Evolutionary conservation across 2,329 filamentous ascomycete genomes (phyloP), one percentile per base, ranked within the genome.

Genomic region (Colletotrichum trifolii): DNA sequence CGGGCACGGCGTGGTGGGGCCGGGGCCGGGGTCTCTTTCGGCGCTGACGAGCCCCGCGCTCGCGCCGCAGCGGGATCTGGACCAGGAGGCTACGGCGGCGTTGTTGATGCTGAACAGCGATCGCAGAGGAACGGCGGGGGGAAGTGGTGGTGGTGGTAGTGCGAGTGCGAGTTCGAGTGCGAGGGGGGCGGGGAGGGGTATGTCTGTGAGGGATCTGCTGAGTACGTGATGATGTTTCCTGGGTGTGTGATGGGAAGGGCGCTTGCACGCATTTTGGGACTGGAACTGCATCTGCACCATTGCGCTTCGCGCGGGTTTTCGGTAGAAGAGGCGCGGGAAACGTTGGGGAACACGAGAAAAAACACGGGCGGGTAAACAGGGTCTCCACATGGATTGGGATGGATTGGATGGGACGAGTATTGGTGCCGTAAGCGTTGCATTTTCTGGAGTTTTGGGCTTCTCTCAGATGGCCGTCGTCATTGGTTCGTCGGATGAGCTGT

Each of bases 21-120:
- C 83, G 33, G 64, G 73, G 42, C 81, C 83, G 13, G 76, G 76
- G 3, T 78, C 79, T 54, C 83, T 78, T 2, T 90, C 84, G 53
- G 79, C 85, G 1, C 73, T 88, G 64, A 88, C 89, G 6, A 89
- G 87, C 67, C 87, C 87, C 1, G 83, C 83, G 8, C 74, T 89
- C 48, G 73, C 78, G 17, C 86, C 87, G 0, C 84, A 87, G 71
- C 45, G 61, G 17, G 86, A 89, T 54, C 72, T 87, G 5, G 88
- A 91, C 67, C 90, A 94, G 66, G 93, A 96, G 75, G 94, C 93
- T 1, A 96, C 93, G 8, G 90, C 93, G 11, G 94, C 94, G 3
- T 76, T 97, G 70, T 78, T 97, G 75, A 97, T 97, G 94, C 81
- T 97, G 64, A 96, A 94, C 69, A 88, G 84, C 58, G 93, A 96